Evolutionary conservation across 1,139 yeast genomes (phyloP), one percentile per base, ranked within the genome.

Genomic region (Candida tropicalis): DNA sequence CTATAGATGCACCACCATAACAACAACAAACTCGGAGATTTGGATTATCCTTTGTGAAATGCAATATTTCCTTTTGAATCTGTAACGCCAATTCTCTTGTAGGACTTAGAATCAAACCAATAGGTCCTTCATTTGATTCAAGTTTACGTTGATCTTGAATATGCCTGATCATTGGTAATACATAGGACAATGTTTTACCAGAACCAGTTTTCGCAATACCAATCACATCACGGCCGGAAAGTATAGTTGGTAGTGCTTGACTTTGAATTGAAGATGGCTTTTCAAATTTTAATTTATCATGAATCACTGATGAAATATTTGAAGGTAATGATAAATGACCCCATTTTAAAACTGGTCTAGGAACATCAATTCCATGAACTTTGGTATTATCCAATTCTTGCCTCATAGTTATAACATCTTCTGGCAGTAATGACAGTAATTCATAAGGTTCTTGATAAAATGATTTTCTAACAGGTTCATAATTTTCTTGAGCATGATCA

Each of bases 171-270:
- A 93, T 65, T 0, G 99, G 98, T 9, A 95, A 60, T 8, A 90
- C 70, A 63, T 88, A 95, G 1, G 97, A 86, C 56, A 93, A 73
- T 0, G 99, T 95, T 59, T 93, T 93, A 2, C 99, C 99, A 2
- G 97, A 88, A 0, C 99, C 99, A 0, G 99, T 93, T 53, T 90
- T 89, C 0, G 99, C 98, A 25, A 93, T 86, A 5, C 97, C 98
- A 41, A 95, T 85, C 4, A 93, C 80, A 66, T 95, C 98, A 44
- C 87, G 65, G 0, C 99, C 98, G 4, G 85, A 74, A 93, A 93
- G 85, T 13, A 90, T 81, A 0, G 91, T 86, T 0, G 99, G 99
- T 13, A 91, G 73, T 0, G 97, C 91, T 58, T 91, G 97, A 0
- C 91, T 75, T 61, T 95, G 99, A 45, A 95, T 89, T 0, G 97